phyloP scores from a whole-genome alignment of 805 yeast species.

The Schizosaccharomyces japonicus region DNA sequence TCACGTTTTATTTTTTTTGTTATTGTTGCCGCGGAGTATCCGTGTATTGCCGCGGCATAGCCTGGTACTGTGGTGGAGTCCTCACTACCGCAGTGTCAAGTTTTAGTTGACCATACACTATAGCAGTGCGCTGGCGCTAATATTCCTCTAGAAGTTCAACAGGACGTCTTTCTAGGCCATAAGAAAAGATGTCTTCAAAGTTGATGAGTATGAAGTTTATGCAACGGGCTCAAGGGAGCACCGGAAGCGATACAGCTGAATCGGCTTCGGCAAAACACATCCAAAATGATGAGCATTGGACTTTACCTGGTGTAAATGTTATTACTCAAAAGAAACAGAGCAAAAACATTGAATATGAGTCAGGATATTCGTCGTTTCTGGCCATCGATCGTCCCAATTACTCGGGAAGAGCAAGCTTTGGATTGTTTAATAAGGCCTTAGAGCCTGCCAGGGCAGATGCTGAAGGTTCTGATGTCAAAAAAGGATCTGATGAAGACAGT shows the following conservation, averaged over 20 bases:
- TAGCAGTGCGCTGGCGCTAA: too few relatives aligned
- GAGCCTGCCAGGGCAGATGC: neutral
- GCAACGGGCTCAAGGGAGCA: neutral
- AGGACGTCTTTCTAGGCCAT: too few relatives aligned
- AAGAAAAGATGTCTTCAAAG: neutral
- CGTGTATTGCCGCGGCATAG: too few relatives aligned
- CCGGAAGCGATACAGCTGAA: neutral
- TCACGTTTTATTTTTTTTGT: too few relatives aligned
- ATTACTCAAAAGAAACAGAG: neutral
- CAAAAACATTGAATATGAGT: neutral
- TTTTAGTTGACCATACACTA: too few relatives aligned
- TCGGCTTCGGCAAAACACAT: neutral
- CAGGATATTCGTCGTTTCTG: neutral
- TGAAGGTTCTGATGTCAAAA: neutral
- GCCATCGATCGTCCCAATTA: neutral
- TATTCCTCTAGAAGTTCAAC: too few relatives aligned
- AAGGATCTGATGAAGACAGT: neutral
- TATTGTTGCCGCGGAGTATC: too few relatives aligned
- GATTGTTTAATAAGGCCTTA: neutral
- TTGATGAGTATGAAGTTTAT: neutral
- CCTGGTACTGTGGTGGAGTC: too few relatives aligned
- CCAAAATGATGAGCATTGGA: constrained; percentile 1
- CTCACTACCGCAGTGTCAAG: too few relatives aligned
- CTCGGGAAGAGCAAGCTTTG: constrained; percentile 1
- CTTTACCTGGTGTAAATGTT: neutral